Evolutionary conservation across 1,139 yeast species (phyloP).

Genomic region (Zygoascus hellenicus): DNA sequence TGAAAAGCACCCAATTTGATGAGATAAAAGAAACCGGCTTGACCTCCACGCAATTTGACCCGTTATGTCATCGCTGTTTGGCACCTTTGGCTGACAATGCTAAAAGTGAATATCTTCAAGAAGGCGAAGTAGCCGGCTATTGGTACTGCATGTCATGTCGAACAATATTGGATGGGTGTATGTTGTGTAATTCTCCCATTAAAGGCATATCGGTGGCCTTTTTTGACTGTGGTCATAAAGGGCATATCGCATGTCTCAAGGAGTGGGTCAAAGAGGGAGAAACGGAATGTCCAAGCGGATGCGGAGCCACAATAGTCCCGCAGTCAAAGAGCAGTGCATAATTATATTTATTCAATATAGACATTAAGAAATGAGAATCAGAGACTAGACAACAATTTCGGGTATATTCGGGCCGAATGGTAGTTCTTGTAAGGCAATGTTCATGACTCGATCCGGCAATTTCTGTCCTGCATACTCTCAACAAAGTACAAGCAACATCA

Average conservation of each 20-base stretch:
- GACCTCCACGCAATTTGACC: constrained; percentile 53
- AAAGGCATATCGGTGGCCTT: constrained; percentile 65
- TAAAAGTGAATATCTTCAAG: constrained; percentile 22
- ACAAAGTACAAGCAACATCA: too few species aligned
- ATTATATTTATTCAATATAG: too few species aligned
- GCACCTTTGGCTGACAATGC: constrained; percentile 59
- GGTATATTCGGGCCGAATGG: too few species aligned
- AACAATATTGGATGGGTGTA: constrained; percentile 57
- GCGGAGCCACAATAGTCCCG: constrained; percentile 26
- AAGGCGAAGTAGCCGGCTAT: constrained; percentile 45
- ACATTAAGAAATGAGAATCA: too few species aligned
- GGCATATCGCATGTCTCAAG: constrained; percentile 74
- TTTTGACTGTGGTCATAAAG: constrained; percentile 78
- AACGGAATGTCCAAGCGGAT: constrained; percentile 78
- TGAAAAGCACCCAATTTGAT: constrained; percentile 42
- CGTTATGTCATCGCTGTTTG: constrained; percentile 65
- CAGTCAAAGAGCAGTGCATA: too few species aligned
- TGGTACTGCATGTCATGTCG: constrained; percentile 84
- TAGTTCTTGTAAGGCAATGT: too few species aligned
- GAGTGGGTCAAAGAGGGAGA: constrained; percentile 71
- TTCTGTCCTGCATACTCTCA: too few species aligned
- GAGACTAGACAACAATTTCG: too few species aligned
- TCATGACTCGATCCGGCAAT: too few species aligned
- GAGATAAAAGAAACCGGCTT: constrained; percentile 44
- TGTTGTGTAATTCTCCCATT: constrained; percentile 76